Evolutionary conservation across 2,329 filamentous ascomycete species (phyloP).

Genomic region (Phialophora chinensis): DNA sequence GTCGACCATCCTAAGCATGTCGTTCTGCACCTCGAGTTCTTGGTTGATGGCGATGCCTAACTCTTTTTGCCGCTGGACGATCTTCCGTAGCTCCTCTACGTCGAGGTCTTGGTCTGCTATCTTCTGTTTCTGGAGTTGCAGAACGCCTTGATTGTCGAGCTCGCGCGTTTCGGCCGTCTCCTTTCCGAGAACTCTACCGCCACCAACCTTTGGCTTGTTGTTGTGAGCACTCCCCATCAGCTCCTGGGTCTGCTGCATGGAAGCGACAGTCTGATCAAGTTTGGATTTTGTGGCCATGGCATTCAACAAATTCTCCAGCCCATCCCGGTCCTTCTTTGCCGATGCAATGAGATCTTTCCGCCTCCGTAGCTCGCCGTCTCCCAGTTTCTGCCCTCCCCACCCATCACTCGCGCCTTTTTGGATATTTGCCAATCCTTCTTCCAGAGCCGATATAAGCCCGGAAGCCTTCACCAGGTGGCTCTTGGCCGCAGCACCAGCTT

Average conservation of each 20-base stretch:
- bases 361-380: constrained; percentile 66
- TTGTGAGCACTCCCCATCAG: constrained; percentile 41
- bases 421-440: constrained; percentile 59
- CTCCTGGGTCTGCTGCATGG: constrained; percentile 53
- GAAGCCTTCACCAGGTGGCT: constrained; percentile 63
- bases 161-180: constrained; percentile 68
- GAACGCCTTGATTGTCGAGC: constrained; percentile 67
- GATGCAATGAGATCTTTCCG: constrained; percentile 63
- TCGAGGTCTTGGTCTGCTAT: constrained; percentile 67
- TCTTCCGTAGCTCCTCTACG: constrained; percentile 63
- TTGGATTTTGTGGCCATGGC: constrained; percentile 61
- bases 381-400: constrained; percentile 51
- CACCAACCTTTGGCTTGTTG: constrained; percentile 46
- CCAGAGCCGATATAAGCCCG: constrained; percentile 61
- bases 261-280: constrained; percentile 54
- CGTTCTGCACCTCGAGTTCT: constrained; percentile 67
- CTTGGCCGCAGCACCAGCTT: constrained; percentile 67
- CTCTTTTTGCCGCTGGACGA: constrained; percentile 65
- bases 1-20: constrained; percentile 63
- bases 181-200: constrained; percentile 58
- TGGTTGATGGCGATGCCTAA: constrained; percentile 68
- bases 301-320: constrained; percentile 64
- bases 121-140: constrained; percentile 67
- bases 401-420: constrained; percentile 37
- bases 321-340: constrained; percentile 66